Conservation (phyloP, 495 filamentous ascomycete genomes). For the Viridothelium virens region DNA sequence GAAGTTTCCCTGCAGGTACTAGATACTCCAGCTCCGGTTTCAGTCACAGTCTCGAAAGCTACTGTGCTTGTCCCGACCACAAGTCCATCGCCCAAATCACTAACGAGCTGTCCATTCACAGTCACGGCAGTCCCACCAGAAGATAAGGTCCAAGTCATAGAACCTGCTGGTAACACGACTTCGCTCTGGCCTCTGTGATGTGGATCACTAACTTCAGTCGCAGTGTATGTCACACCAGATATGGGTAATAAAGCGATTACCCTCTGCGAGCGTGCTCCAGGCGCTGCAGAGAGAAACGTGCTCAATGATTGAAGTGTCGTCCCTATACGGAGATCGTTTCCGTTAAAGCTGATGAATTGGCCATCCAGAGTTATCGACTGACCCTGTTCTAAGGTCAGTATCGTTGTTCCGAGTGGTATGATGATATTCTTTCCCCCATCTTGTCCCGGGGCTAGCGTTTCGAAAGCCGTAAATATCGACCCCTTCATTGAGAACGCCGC, state of each 20-base stretch:
- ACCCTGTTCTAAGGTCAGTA: neutral
- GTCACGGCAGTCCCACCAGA: neutral
- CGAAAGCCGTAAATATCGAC: neutral
- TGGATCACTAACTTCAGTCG: neutral
- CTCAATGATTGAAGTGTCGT: neutral
- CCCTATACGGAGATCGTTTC: neutral
- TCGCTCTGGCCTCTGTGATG: neutral
- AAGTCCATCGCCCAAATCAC: neutral
- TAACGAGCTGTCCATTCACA: neutral
- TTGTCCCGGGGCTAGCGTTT: neutral
- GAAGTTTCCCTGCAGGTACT: too few relatives aligned
- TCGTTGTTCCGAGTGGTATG: neutral
- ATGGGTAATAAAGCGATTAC: neutral
- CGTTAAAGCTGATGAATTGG: neutral
- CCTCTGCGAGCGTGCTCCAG: neutral
- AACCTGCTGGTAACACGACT: neutral
- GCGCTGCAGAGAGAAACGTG: neutral
- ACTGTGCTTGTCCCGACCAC: neutral
- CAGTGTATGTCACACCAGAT: neutral
- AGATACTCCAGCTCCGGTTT: neutral
- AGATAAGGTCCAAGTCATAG: neutral
- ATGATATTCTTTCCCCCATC: neutral
- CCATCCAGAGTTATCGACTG: neutral
- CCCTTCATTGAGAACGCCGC: neutral
- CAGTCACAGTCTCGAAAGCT: neutral